These are phyloP conservation scores for Hyaloscypha variabilis DNA, from an alignment of 495 filamentous ascomycete genomes.

Conservation along the genomic window DNA sequence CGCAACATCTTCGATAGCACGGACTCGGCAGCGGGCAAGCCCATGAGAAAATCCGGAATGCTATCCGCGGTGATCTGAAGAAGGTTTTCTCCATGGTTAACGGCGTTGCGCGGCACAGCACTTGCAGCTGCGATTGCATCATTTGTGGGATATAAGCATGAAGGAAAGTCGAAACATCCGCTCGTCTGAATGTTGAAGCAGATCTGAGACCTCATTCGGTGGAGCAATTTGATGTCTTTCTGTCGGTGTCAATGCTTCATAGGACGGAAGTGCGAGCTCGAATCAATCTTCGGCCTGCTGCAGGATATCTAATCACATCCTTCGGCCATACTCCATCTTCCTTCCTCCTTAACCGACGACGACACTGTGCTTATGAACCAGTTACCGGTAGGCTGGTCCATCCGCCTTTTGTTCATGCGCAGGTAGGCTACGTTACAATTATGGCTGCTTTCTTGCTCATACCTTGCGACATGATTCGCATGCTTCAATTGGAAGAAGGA, in stretches of 20 bases:
- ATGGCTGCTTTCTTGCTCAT: neutral
- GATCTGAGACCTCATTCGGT: neutral
- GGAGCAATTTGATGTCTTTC: neutral
- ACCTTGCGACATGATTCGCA: neutral
- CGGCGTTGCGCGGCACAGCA: neutral
- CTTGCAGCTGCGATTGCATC: neutral
- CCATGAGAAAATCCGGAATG: neutral
- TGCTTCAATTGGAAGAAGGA: neutral
- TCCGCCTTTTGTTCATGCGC: neutral
- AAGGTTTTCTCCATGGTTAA: neutral
- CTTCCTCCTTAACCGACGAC: neutral
- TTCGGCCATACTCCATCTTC: neutral
- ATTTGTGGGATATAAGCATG: neutral
- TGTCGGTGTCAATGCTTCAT: neutral
- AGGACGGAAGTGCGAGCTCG: constrained; percentile 1
- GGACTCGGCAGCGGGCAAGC: constrained; percentile 1
- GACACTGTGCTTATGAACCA: neutral
- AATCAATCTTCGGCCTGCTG: neutral
- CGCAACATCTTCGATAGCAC: constrained; percentile 8
- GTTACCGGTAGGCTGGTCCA: neutral
- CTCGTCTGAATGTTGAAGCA: neutral
- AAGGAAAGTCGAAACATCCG: neutral
- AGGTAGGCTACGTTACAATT: neutral
- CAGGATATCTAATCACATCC: neutral
- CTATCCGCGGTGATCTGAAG: neutral